Base-by-base conservation (phyloP, 2,329 filamentous ascomycete genomes). In the Cryphonectria carpinicola region DNA sequence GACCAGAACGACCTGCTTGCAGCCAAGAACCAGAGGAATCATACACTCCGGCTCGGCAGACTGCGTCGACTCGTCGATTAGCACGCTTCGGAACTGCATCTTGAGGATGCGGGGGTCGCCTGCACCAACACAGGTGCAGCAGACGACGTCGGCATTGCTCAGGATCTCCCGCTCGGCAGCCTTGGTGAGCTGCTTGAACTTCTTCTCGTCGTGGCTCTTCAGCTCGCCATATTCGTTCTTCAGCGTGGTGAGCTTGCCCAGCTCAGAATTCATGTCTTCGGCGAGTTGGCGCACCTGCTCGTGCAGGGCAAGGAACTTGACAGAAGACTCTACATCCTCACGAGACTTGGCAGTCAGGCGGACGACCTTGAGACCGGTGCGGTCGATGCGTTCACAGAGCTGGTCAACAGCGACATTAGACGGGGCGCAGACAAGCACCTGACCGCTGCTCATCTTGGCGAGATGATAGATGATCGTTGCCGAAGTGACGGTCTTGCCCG, bases 361-460 rank as follows among this genome's bases (percentile, higher is more conserved):
- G 60, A 98, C 96, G 68, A 97, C 96, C 84, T 99, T 99, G 74
- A 99, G 87, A 2, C 95, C 95, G 46, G 96, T 99, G 70, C 91
- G 89, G 81, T 98, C 95, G 73, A 99, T 95, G 63, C 97, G 94
- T 82, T 99, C 96, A 79, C 96, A 99, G 41, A 99, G 90, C 82
- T 99, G 96, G 78, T 99, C 96, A 39, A 99, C 96, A 11, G 96
- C 96, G 73, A 99, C 96, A 85, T 99, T 99, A 65, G 96, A 99
- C 0, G 96, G 96, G 22, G 96, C 96, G 77, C 96, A 99, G 62
- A 99, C 96, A 49, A 99, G 86, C 4, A 99, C 95, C 78, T 97
- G 96, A 68, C 95, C 94, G 74, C 92, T 94, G 76, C 95, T 98
- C 82, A 97, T 92, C 84, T 97, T 98, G 75, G 94, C 94, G 71